Evolutionary conservation across 345 rosid species (phyloP).

Genomic region (Syzygium oleosum): DNA sequence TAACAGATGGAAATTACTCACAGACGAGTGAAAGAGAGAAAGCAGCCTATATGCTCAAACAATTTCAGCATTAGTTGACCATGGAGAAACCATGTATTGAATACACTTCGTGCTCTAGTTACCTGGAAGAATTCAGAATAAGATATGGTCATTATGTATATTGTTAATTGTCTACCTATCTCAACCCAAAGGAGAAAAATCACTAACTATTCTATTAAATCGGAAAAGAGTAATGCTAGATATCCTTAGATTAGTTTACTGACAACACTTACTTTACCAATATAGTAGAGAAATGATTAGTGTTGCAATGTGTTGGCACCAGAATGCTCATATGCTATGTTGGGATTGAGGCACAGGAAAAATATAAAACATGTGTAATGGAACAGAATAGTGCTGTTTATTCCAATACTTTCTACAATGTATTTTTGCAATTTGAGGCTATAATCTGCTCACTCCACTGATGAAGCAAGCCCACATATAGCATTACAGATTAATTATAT

Average conservation of each 20-base stretch:
- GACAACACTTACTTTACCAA: not conserved
- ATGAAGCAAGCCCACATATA: too few species aligned
- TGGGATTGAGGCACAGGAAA: not conserved
- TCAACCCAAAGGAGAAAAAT: not conserved
- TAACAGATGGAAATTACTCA: not conserved
- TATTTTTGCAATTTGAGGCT: too few species aligned
- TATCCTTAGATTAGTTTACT: not conserved
- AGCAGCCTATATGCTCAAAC: not conserved
- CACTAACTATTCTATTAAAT: not conserved
- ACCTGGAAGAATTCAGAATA: not conserved
- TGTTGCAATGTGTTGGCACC: not conserved
- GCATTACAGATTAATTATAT: too few species aligned
- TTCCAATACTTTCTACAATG: too few species aligned
- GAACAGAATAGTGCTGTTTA: not conserved
- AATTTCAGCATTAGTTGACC: not conserved
- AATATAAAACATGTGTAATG: not conserved
- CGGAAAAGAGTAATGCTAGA: not conserved
- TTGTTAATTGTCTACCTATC: not conserved
- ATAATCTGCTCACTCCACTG: too few species aligned
- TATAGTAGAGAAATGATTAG: not conserved
- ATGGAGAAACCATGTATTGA: not conserved
- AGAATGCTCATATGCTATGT: not conserved
- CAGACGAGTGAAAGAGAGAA: not conserved
- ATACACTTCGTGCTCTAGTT: not conserved
- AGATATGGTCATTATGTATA: not conserved